phyloP scores from a whole-genome alignment of 164 flowering plant species.

The Vitis cinerea region DNA sequence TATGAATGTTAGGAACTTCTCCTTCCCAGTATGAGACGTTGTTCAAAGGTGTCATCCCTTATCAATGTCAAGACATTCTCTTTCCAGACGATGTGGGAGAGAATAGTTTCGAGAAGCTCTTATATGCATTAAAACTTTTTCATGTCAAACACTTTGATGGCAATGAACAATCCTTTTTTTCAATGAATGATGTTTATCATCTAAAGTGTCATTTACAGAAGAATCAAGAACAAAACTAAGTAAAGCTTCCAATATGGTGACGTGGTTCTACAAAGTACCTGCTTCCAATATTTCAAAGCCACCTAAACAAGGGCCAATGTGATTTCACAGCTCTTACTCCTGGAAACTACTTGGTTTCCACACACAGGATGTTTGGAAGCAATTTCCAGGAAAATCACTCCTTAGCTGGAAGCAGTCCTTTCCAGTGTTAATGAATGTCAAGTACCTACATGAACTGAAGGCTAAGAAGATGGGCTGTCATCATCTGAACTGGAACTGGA shows the following conservation, averaged over 20 bases:
- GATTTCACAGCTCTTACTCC: not conserved
- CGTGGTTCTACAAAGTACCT: not conserved
- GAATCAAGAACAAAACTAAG: not conserved
- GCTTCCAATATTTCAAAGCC: not conserved
- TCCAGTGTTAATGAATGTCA: not conserved
- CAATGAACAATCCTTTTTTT: no score
- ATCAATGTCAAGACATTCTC: no score
- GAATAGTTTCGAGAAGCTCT: no score
- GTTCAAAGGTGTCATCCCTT: no score
- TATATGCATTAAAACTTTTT: no score
- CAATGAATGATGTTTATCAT: no score
- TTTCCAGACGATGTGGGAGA: no score
- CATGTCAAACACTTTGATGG: no score
- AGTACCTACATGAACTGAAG: slow-evolving; percentile 10
- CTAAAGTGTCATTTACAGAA: not conserved
- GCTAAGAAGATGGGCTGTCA: slow-evolving; percentile 32
- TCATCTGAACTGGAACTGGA: slow-evolving; percentile 50
- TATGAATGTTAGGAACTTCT: no score
- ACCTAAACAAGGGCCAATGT: not conserved
- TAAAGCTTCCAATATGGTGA: not conserved
- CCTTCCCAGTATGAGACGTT: no score
- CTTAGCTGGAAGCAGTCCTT: not conserved
- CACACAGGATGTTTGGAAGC: not conserved
- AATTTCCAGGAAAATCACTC: not conserved
- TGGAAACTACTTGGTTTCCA: not conserved